Percentiles rank a stretch among this genome's conserved stretches.
Evolutionary conservation across 176 grass and related monocot genomes (phyloP).

Genomic region (Eleusine indica): DNA sequence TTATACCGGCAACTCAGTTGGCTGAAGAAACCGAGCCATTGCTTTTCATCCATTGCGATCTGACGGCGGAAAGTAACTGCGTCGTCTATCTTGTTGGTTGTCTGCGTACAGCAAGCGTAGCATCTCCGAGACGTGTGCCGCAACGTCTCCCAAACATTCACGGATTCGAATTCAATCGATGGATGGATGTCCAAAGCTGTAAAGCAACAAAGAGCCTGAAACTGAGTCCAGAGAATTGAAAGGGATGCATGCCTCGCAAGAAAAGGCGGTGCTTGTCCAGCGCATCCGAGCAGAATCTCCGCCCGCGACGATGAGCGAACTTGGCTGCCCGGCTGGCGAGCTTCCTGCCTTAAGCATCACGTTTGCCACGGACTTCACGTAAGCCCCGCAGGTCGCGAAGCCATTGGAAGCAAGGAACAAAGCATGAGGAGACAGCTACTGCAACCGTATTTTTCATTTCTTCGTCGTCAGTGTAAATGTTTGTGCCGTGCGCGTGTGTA

Average conservation of each 20-base stretch:
- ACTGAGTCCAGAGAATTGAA: not conserved
- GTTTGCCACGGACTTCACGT: constrained; percentile 45
- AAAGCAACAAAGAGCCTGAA: constrained; percentile 36
- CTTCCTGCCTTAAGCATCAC: constrained; percentile 75
- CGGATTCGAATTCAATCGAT: constrained; percentile 17
- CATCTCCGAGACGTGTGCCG: constrained; percentile 31
- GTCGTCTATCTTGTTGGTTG: not conserved
- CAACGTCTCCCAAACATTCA: constrained; percentile 10
- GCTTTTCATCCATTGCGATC: not conserved
- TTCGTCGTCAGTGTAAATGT: not conserved
- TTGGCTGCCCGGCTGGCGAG: not conserved
- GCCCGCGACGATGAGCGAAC: not conserved
- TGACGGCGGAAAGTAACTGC: not conserved
- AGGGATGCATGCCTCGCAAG: constrained; percentile 29
- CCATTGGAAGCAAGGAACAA: constrained; percentile 76
- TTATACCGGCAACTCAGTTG: not conserved
- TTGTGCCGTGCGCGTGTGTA: not conserved
- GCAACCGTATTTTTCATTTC: not conserved
- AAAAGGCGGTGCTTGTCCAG: constrained; percentile 40
- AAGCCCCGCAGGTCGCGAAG: constrained; percentile 21
- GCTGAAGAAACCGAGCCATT: not conserved
- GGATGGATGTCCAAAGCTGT: not conserved
- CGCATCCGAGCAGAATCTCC: constrained; percentile 38
- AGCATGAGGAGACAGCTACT: constrained; percentile 6
- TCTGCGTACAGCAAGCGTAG: not conserved